These are phyloP conservation scores for Buxus sempervirens DNA, from an alignment of 164 flowering plant genomes.

Conservation along the genomic window DNA sequence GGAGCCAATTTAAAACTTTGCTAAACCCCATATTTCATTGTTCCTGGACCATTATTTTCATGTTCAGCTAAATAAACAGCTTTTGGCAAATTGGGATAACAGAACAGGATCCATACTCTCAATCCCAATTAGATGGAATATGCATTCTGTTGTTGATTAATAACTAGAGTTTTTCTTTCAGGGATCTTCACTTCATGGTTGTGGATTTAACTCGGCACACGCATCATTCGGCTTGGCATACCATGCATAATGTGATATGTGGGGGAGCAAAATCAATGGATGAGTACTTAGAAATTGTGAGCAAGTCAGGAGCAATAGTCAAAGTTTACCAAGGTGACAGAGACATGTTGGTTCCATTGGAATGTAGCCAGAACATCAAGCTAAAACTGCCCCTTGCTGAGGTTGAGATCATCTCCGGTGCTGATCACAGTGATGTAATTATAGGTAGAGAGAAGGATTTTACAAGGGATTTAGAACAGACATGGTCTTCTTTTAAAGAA, in stretches of 20 bases:
- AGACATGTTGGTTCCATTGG: slow-evolving; percentile 58
- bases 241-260: slow-evolving; percentile 86
- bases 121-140: no score
- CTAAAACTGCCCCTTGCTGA: slow-evolving; percentile 40
- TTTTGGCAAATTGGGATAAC: no score
- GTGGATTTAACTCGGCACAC: slow-evolving; percentile 65
- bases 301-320: slow-evolving; percentile 24
- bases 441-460: slow-evolving; percentile 47
- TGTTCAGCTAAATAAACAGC: no score
- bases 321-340: slow-evolving; percentile 56
- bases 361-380: slow-evolving; percentile 56
- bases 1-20: no score
- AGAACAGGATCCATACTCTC: no score
- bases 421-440: slow-evolving; percentile 47
- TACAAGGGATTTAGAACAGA: slow-evolving; percentile 33
- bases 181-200: slow-evolving; percentile 43
- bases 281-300: slow-evolving; percentile 40
- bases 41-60: no score
- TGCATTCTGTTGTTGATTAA: no score
- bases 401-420: slow-evolving; percentile 31
- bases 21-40: no score
- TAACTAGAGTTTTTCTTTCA: slow-evolving; percentile 9
- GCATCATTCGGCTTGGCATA: slow-evolving; percentile 91
- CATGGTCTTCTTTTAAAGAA: slow-evolving; percentile 34
- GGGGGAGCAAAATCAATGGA: slow-evolving; percentile 64